A percentile compares a stretch with the other conserved stretches of the same genome.
These are phyloP conservation scores for Eutrema heterophyllum DNA, from an alignment of 345 rosid species.

Conservation along the genomic window DNA sequence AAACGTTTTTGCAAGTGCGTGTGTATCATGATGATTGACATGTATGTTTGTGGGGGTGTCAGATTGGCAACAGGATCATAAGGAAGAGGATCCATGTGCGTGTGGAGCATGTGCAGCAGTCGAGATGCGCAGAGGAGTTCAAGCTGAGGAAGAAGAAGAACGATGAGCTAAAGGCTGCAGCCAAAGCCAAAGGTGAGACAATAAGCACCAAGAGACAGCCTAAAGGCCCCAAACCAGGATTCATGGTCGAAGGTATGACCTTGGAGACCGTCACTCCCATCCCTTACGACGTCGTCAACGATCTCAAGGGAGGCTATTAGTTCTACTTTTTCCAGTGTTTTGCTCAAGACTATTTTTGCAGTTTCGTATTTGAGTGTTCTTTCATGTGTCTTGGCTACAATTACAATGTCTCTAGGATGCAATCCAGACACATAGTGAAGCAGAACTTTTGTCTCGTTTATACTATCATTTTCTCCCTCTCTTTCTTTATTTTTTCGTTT, in stretches of 20 bases:
- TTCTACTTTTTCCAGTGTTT: background rate
- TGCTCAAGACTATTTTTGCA: background rate
- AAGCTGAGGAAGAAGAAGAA: slow-evolving; percentile 50
- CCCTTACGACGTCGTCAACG: slow-evolving; percentile 85
- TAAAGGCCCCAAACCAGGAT: slow-evolving; percentile 76
- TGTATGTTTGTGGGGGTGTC: background rate
- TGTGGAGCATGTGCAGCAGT: slow-evolving; percentile 66
- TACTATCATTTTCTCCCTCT: background rate
- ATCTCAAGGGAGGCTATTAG: slow-evolving; percentile 85
- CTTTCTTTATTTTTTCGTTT: too few relatives aligned
- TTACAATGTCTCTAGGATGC: background rate
- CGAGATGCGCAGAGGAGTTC: slow-evolving; percentile 70
- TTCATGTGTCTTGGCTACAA: background rate
- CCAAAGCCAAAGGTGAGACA: slow-evolving; percentile 56
- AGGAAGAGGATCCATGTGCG: slow-evolving; percentile 82
- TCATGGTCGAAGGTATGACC: slow-evolving; percentile 78
- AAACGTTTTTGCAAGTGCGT: background rate
- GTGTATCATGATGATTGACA: background rate
- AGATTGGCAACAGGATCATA: slow-evolving; percentile 68
- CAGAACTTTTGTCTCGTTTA: background rate
- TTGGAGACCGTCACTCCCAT: slow-evolving; percentile 81
- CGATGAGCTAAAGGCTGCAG: slow-evolving; percentile 65
- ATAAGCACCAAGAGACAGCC: slow-evolving; percentile 86
- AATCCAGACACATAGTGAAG: background rate
- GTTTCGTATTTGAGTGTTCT: background rate